Conservation (phyloP, 1,284 basidiomycete species). For the Melanopsichium pennsylvanicum region DNA sequence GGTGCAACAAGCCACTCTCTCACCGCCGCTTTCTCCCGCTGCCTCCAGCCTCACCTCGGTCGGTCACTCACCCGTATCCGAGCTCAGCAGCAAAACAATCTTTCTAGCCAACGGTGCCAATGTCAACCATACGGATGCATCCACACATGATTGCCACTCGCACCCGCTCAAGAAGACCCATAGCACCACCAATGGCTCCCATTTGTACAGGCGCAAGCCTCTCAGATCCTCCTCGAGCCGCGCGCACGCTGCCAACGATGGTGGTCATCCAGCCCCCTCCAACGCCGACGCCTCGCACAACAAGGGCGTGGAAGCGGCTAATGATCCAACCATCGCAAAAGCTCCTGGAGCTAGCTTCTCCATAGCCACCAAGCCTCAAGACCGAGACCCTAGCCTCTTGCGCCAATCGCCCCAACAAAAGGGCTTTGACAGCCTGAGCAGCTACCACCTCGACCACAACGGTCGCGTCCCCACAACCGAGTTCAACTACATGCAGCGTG, state of each 20-base stretch:
- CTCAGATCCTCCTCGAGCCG: slow-evolving; percentile 8
- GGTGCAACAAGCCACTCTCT: slow-evolving; percentile 30
- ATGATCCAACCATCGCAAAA: slow-evolving; percentile 19
- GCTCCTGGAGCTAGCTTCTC: slow-evolving; percentile 44
- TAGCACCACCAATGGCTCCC: slow-evolving; percentile 4
- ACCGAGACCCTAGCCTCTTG: slow-evolving; percentile 36
- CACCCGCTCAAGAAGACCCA: slow-evolving; percentile 13
- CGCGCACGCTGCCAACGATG: neutral
- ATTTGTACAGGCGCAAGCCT: slow-evolving; percentile 4
- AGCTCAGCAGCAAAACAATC: neutral
- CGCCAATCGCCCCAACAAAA: slow-evolving; percentile 24
- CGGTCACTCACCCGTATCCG: slow-evolving; percentile 9
- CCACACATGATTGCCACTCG: neutral
- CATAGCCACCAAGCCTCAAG: slow-evolving; percentile 40
- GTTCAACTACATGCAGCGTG: slow-evolving; percentile 43
- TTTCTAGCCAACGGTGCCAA: slow-evolving; percentile 1
- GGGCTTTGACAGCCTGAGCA: slow-evolving; percentile 19
- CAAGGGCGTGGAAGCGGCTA: slow-evolving; percentile 34
- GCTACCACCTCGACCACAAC: slow-evolving; percentile 40
- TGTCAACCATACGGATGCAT: too few species aligned
- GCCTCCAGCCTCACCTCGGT: slow-evolving; percentile 3
- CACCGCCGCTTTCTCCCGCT: slow-evolving; percentile 35
- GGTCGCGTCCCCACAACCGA: slow-evolving; percentile 43
- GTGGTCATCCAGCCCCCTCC: neutral
- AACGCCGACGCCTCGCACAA: neutral